phyloP scores from a whole-genome alignment of 805 yeast genomes.

The Cyberlindnera veronae region DNA sequence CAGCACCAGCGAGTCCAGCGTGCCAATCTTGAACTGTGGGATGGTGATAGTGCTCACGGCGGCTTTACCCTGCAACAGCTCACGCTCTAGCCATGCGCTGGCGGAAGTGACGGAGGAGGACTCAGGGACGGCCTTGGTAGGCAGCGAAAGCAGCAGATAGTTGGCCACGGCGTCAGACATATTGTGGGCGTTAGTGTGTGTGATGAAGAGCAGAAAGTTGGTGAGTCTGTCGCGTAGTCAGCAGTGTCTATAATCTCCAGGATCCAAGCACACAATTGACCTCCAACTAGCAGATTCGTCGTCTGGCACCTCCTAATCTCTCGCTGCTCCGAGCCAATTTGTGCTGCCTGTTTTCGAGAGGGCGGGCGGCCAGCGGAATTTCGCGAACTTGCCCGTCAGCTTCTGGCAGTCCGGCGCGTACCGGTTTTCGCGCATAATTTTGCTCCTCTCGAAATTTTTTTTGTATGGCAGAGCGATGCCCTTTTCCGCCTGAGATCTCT shows the following conservation, averaged over 20 bases:
- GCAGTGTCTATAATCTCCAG: no score
- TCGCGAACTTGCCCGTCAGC: constrained; percentile 4
- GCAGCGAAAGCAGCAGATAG: constrained; percentile 55
- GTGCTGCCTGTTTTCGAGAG: constrained; percentile 3
- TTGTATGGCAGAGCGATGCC: no score
- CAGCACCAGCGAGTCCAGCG: constrained; percentile 85
- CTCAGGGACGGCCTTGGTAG: constrained; percentile 52
- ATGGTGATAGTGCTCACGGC: constrained; percentile 55
- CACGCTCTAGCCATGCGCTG: constrained; percentile 51
- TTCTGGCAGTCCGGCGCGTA: neutral
- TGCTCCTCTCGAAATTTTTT: neutral
- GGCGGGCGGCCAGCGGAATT: constrained; percentile 2
- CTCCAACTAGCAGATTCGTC: no score
- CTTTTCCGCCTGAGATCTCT: no score
- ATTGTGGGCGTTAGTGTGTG: no score
- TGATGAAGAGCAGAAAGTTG: no score
- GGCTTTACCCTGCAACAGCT: constrained; percentile 54
- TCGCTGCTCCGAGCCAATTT: no score
- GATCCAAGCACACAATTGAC: no score
- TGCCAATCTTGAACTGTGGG: constrained; percentile 91
- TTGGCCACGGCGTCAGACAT: constrained; percentile 35
- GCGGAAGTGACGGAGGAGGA: constrained; percentile 39
- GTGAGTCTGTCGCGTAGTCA: no score
- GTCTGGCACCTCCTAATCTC: no score
- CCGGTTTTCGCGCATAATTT: neutral